Evolutionary conservation across 2,329 filamentous ascomycete genomes (phyloP).

Genomic region (Didymella glomerata): DNA sequence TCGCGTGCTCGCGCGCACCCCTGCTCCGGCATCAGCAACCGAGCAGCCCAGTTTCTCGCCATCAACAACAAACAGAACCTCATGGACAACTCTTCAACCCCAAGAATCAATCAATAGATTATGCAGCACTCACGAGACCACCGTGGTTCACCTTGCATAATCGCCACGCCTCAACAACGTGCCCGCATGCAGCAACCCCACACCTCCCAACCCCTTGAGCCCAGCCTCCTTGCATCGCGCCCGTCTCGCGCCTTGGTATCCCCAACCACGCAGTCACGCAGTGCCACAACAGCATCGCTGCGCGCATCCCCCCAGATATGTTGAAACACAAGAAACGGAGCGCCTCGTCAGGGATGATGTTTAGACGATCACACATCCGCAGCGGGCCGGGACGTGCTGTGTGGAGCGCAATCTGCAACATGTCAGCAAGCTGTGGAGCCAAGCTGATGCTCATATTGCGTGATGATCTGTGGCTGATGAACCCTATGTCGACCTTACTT

Average conservation of each 20-base stretch:
- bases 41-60: too few relatives aligned
- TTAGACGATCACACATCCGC: conserved; percentile 15
- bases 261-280: neutral
- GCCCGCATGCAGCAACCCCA: neutral
- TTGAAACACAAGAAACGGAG: neutral
- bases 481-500: conserved; percentile 21
- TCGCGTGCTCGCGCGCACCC: neutral
- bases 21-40: neutral
- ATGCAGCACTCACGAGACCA: neutral
- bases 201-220: neutral
- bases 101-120: neutral
- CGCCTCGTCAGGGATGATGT: neutral
- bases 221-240: conserved; percentile 12
- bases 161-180: conserved; percentile 17
- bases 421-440: conserved; percentile 22
- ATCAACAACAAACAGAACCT: neutral
- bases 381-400: conserved; percentile 15
- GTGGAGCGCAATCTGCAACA: conserved; percentile 7
- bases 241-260: too few relatives aligned
- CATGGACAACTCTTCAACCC: neutral
- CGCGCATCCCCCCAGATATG: neutral
- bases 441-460: conserved; percentile 16
- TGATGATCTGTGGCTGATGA: conserved; percentile 20
- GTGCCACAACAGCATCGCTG: conserved; percentile 3
- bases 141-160: conserved; percentile 1